These are phyloP conservation scores for Leccinum boreale DNA, from an alignment of 768 basidiomycete genomes.

Conservation along the genomic window DNA sequence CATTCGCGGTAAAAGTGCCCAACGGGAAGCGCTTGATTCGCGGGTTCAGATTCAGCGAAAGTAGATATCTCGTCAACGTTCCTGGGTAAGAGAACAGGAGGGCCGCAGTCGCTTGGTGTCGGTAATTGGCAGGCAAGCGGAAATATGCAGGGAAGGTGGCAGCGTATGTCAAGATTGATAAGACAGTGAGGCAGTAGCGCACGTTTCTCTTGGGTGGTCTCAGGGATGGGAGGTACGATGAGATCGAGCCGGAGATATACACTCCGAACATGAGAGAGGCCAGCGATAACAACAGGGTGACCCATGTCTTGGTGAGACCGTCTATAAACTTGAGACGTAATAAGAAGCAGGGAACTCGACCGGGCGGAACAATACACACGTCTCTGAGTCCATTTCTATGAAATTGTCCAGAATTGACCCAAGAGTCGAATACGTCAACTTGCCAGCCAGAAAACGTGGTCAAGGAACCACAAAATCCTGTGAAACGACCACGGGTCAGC, in stretches of 20 bases:
- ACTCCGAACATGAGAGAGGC: constrained; percentile 75
- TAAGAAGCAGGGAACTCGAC: not conserved
- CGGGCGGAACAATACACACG: constrained; percentile 42
- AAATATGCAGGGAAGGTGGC: constrained; percentile 80
- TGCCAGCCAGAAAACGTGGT: constrained; percentile 99
- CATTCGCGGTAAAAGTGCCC: constrained; percentile 77
- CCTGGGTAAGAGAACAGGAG: constrained; percentile 90
- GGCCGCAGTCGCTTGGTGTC: constrained; percentile 81
- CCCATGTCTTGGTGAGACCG: constrained; percentile 73
- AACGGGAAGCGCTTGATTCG: constrained; percentile 60
- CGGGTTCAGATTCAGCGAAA: constrained; percentile 72
- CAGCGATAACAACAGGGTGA: constrained; percentile 77
- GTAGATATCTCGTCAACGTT: constrained; percentile 74
- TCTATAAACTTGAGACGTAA: constrained; percentile 67
- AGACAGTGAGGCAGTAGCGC: constrained; percentile 48
- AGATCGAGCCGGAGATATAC: constrained; percentile 48
- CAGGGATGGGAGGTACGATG: constrained; percentile 40
- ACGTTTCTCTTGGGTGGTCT: constrained; percentile 41
- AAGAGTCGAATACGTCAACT: constrained; percentile 79
- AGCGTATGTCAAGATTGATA: constrained; percentile 67
- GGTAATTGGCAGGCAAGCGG: constrained; percentile 60
- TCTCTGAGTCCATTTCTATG: constrained; percentile 64
- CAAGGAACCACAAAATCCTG: constrained; percentile 92
- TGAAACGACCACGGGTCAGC: not conserved
- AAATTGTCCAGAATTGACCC: constrained; percentile 62